Percentiles rank a stretch among this genome's conserved stretches.
Evolutionary conservation across 495 filamentous ascomycete species (phyloP).

Genomic region (Neurospora africana): DNA sequence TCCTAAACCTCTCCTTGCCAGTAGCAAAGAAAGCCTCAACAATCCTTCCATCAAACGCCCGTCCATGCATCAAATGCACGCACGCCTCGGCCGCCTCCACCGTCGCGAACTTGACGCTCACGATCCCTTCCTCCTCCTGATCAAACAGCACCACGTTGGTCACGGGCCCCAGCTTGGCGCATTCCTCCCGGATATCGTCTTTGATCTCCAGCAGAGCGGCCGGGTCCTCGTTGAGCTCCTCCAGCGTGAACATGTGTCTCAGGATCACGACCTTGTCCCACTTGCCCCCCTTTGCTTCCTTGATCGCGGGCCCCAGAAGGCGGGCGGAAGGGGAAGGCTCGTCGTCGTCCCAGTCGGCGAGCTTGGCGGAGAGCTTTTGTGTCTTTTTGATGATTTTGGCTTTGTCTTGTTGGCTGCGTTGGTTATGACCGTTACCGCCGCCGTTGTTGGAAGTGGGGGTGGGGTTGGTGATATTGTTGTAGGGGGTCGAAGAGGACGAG

Average conservation of each 20-base stretch:
- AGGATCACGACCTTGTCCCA: slow-evolving; percentile 78
- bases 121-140: slow-evolving; percentile 75
- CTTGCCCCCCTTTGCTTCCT: slow-evolving; percentile 45
- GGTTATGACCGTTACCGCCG: not conserved
- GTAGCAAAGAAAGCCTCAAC: slow-evolving; percentile 69
- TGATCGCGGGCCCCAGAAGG: not conserved
- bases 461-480: slow-evolving; percentile 30
- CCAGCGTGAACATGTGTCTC: slow-evolving; percentile 87
- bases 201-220: slow-evolving; percentile 81
- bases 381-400: slow-evolving; percentile 82
- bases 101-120: slow-evolving; percentile 67
- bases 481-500: slow-evolving; percentile 26
- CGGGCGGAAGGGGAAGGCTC: slow-evolving; percentile 27
- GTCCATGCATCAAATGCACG: slow-evolving; percentile 67
- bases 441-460: slow-evolving; percentile 11
- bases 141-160: slow-evolving; percentile 90
- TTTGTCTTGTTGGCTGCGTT: slow-evolving; percentile 52
- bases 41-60: slow-evolving; percentile 61
- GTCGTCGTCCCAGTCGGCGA: slow-evolving; percentile 91
- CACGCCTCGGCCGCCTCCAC: slow-evolving; percentile 62
- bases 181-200: slow-evolving; percentile 86
- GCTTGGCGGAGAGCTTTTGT: slow-evolving; percentile 77
- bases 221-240: slow-evolving; percentile 78
- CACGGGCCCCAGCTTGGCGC: slow-evolving; percentile 73
- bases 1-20: slow-evolving; percentile 68